Evolutionary conservation across 768 basidiomycete genomes (phyloP), one percentile per base, ranked within the genome.

Genomic region (Hypholoma fasciculare): DNA sequence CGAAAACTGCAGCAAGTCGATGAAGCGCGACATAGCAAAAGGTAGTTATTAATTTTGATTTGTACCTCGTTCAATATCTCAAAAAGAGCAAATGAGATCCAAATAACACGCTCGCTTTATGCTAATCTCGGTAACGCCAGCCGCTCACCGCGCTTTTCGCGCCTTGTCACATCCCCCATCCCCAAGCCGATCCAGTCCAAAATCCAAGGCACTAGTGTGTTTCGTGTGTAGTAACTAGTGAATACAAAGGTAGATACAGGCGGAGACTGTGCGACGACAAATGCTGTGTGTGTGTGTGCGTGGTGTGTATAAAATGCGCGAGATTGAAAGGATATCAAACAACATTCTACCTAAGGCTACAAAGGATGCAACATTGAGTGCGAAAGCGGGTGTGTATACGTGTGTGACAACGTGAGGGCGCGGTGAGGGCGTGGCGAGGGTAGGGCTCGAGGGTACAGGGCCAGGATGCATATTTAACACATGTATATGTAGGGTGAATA

Each of bases 221-320:
- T 61, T 54, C 64, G 64, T 65, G 64, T 65, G 61, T 65, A 54
- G 39, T 61, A 58, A 63, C 60, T 61, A 65, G 61, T 63, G 60
- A 57, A 60, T 65, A 65, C 59, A 65, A 56, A 52, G 42, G 39
- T 40, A 34, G 49, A 38, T 39, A 50, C 37, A 43, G 17, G 42
- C 34, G n/a, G 43, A 43, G 16, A 49, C 44, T 30, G 39, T 30
- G 23, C 19, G 37, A 43, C 34, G 56, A 34, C 13, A 50, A 36
- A 36, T 38, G 52, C 27, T 38, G 47, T 48, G 44, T 47, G 43
- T 42, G 37, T 40, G 44, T 57, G 34, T 44, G 23, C 46, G 54
- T 23, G 34, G 37, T n/a, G 43, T 57, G 47, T 43, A 46, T 38
- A 26, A 19, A 20, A 39, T 39, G 53, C 50, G 49, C 26, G 48